Percentiles rank a stretch among this genome's conserved stretches.
Evolutionary conservation across 2,329 filamentous ascomycete species (phyloP).

Genomic region (Paraconiothyrium sp.): DNA sequence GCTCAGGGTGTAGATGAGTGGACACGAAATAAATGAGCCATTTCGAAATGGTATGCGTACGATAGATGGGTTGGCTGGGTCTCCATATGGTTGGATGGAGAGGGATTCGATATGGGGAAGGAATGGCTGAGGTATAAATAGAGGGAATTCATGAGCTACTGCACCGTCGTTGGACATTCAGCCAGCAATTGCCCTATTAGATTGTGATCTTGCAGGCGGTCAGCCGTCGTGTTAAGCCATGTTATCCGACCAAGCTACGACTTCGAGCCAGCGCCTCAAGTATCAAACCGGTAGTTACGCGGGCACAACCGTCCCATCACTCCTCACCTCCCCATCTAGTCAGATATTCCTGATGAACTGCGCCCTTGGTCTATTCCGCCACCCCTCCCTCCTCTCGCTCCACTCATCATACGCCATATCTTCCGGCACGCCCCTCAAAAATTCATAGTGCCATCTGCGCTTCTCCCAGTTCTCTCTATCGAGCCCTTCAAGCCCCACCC

Average conservation of each 20-base stretch:
- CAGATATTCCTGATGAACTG: constrained; percentile 34
- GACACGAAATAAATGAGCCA: constrained; percentile 6
- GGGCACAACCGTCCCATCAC: constrained; percentile 5
- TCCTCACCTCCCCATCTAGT: constrained; percentile 11
- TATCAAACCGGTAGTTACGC: background rate
- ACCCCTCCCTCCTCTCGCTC: constrained; percentile 30
- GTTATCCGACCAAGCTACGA: background rate
- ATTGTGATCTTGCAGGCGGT: too few species aligned
- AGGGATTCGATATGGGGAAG: background rate
- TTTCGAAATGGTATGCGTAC: background rate
- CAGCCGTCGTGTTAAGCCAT: too few species aligned
- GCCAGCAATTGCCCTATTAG: too few species aligned
- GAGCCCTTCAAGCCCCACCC: constrained; percentile 50
- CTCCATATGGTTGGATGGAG: background rate
- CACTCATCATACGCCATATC: constrained; percentile 36
- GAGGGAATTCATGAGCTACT: constrained; percentile 1
- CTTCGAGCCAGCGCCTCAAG: too few species aligned
- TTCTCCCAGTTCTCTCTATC: constrained; percentile 50
- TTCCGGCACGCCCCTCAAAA: constrained; percentile 16
- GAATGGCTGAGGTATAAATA: background rate
- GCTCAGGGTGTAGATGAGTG: background rate
- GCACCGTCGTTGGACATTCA: background rate
- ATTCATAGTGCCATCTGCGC: constrained; percentile 47
- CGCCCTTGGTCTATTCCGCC: constrained; percentile 35
- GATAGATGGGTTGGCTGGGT: constrained; percentile 4